phyloP scores from a whole-genome alignment of 805 yeast species.

The Cyberlindnera subsufficiens region DNA sequence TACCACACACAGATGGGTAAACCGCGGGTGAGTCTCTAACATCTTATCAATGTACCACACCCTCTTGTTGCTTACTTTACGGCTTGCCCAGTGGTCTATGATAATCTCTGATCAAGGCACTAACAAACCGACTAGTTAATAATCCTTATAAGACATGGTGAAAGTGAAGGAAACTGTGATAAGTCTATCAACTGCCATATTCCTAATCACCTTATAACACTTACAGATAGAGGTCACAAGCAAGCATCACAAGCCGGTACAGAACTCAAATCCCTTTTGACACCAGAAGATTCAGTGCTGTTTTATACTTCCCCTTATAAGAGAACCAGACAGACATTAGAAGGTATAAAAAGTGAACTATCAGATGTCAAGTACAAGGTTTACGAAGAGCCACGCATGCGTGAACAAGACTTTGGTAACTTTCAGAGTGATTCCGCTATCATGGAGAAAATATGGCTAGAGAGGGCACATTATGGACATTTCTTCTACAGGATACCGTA shows the following conservation, averaged over 20 bases:
- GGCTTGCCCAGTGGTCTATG: neutral
- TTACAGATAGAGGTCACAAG: constrained; percentile 64
- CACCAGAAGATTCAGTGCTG: constrained; percentile 51
- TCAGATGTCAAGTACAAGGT: constrained; percentile 44
- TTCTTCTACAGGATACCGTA: constrained; percentile 86
- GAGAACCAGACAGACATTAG: constrained; percentile 80
- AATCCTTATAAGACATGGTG: constrained; percentile 84
- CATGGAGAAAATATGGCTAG: constrained; percentile 80
- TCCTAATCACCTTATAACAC: constrained; percentile 75
- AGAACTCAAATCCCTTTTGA: constrained; percentile 37
- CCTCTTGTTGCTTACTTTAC: neutral
- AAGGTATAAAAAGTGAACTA: constrained; percentile 58
- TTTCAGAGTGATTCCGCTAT: constrained; percentile 73
- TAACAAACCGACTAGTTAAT: constrained; percentile 37
- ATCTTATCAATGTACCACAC: neutral
- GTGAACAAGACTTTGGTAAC: constrained; percentile 95
- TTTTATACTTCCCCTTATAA: constrained; percentile 84
- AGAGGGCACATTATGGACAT: constrained; percentile 82
- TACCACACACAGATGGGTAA: constrained; percentile 12
- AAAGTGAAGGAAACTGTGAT: constrained; percentile 84
- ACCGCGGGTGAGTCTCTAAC: constrained; percentile 21
- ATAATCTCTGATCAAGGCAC: neutral
- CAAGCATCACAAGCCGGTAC: constrained; percentile 61
- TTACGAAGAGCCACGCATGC: constrained; percentile 83
- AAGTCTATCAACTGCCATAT: constrained; percentile 70